phyloP scores from a whole-genome alignment of 2,329 filamentous ascomycete species.

The Pyrenophora tritici-repentis region DNA sequence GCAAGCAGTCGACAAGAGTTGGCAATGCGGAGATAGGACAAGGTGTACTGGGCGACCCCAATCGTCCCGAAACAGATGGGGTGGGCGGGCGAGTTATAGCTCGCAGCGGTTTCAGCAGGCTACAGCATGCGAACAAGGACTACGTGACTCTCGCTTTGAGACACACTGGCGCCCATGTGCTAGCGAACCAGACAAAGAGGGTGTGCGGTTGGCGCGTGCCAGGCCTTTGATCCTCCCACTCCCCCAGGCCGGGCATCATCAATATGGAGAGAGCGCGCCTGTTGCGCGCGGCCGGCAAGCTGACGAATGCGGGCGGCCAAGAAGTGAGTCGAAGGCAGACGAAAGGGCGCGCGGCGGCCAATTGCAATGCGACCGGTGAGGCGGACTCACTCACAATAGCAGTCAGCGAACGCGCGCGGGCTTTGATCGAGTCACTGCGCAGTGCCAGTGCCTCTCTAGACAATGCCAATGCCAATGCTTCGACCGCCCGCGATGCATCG shows the following conservation, averaged over 20 bases:
- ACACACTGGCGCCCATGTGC: constrained; percentile 28
- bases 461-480: too few species aligned
- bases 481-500: constrained; percentile 6
- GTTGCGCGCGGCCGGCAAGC: constrained; percentile 35
- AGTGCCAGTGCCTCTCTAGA: not conserved
- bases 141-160: constrained; percentile 30
- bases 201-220: constrained; percentile 30
- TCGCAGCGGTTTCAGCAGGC: constrained; percentile 27
- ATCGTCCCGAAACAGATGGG: constrained; percentile 34
- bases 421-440: constrained; percentile 30
- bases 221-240: constrained; percentile 12
- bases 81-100: constrained; percentile 31
- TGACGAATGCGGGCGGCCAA: constrained; percentile 40
- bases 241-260: constrained; percentile 24
- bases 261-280: constrained; percentile 6
- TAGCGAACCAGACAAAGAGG: constrained; percentile 36
- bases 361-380: constrained; percentile 17
- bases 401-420: constrained; percentile 23
- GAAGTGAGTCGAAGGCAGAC: constrained; percentile 40
- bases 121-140: constrained; percentile 33
- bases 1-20: constrained; percentile 24
- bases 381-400: constrained; percentile 15
- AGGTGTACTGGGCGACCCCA: constrained; percentile 19
- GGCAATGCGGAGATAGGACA: constrained; percentile 35
- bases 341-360: constrained; percentile 30